These are phyloP conservation scores for Phanerochaete sordida DNA, from an alignment of 768 basidiomycete species.

Conservation along the genomic window DNA sequence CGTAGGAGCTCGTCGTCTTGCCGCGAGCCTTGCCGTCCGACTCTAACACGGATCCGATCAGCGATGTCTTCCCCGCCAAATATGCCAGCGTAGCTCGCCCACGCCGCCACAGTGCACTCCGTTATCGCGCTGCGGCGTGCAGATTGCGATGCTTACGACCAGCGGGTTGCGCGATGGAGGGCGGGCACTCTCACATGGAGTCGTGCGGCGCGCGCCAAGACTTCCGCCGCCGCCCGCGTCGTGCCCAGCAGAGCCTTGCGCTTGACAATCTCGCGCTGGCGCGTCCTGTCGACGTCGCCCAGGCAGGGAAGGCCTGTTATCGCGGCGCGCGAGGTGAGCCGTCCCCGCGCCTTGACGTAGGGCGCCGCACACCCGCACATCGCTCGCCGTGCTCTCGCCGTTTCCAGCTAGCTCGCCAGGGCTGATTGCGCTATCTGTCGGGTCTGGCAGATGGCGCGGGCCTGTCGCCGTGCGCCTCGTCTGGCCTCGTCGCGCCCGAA, in stretches of 20 bases:
- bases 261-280: background rate
- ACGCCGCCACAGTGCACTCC: too few relatives aligned
- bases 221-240: too few relatives aligned
- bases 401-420: background rate
- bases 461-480: too few relatives aligned
- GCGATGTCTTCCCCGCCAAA: background rate
- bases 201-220: background rate
- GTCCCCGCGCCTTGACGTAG: background rate
- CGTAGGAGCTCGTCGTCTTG: too few relatives aligned
- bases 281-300: too few relatives aligned
- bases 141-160: too few relatives aligned
- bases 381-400: background rate
- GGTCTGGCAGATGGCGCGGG: background rate
- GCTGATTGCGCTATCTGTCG: background rate
- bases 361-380: background rate
- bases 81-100: background rate
- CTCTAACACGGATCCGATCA: background rate
- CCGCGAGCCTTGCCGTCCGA: too few relatives aligned
- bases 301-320: background rate
- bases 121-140: background rate
- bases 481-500: background rate
- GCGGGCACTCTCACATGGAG: background rate
- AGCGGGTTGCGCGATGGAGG: too few relatives aligned
- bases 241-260: too few relatives aligned
- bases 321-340: too few relatives aligned